Base-by-base conservation (phyloP, 1,284 basidiomycete species). In the Omphalotus olearius region DNA sequence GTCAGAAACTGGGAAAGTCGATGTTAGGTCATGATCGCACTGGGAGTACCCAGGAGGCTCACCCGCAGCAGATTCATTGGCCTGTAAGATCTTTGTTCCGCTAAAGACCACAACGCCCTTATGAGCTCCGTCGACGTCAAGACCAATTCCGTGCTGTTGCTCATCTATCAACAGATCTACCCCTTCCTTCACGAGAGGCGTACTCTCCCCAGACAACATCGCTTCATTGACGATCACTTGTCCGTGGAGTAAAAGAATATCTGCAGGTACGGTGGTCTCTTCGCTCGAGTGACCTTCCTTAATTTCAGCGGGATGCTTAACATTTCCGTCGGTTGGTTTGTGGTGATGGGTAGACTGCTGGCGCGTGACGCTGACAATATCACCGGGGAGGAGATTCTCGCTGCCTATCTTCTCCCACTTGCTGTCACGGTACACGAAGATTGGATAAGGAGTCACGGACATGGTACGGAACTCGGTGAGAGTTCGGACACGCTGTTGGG, bases 201-300 rank as follows among this genome's bases (percentile, higher is more conserved):
- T 98, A 1, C 93, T 96, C 72, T 98, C 94, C 51, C 95, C 95
- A 1, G 93, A 96, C 4, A 98, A 74, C 95, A 98, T 98, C 14
- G 95, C 94, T 67, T 98, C 94, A 67, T 97, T 98, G 57, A 97
- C 93, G 61, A 98, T 98, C 59, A 86, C 89, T 1, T 91, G 91
- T 4, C 95, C 94, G 49, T 86, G 83, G 13, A 97, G 70, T 13
- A 98, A 79, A 5, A 98, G 79, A 40, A 97, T 81, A 65, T 98
- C 95, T 14, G 92, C 94, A 1, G 94, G 93, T 28, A 96, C 83
- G 37, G 85, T 87, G 0, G 91, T 93, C 66, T 95, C 93, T 13
- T 51, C 52, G 6, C 79, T 75, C 60, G 88, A 85, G 52, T 87
- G 83, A 53, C 90, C 45, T 41, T 51, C 46, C 28, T 51, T 48